Evolutionary conservation across 106 monocot genomes (phyloP), one percentile per base, ranked within the genome.

Genomic region (Ottelia alismoides): DNA sequence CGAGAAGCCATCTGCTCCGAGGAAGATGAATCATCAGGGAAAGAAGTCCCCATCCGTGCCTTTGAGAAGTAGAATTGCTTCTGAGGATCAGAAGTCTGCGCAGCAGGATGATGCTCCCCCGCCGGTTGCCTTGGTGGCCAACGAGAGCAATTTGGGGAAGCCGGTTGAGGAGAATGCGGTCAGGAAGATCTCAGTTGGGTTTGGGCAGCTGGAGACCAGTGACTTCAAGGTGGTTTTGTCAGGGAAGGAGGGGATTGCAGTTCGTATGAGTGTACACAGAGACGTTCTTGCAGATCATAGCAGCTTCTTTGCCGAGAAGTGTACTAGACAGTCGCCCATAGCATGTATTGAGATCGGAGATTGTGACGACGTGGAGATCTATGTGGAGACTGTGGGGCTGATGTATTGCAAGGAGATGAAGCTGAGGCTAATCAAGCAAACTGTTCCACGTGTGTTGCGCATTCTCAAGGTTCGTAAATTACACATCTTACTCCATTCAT

Each of bases 341-440:
- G 46, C 78, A 19, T 66, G 63, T 57, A 18, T 82, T 21, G 88
- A 96, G 28, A 69, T 96, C 25, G 56, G 61, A 27, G 89, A 89
- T 28, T 96, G 96, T 78, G 96, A 96, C 31, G 96, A 96, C 74
- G 84, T 96, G 53, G 96, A 96, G 67, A 89, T 96, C 30, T 96
- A 85, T 68, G 96, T 89, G 45, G 96, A 96, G 56, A 89, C 88
- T 2, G 68, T 96, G 22, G 96, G 96, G 25, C 68, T 96, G 65
- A 96, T 96, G 96, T 96, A 96, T 31, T 88, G 81, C 62, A 89
- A 79, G 62, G 84, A 89, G 65, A 69, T 82, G 31, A 96, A 79
- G 74, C 81, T 67, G 45, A 78, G 81, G 62, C 68, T 96, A 70
- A 82, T 96, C 68, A 96, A 89, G 65, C 84, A 85, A 70, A 81